Percentiles rank a stretch among this genome's conserved stretches.
Conservation (phyloP, 2,329 filamentous ascomycete species). For the Ramularia endophylla region DNA sequence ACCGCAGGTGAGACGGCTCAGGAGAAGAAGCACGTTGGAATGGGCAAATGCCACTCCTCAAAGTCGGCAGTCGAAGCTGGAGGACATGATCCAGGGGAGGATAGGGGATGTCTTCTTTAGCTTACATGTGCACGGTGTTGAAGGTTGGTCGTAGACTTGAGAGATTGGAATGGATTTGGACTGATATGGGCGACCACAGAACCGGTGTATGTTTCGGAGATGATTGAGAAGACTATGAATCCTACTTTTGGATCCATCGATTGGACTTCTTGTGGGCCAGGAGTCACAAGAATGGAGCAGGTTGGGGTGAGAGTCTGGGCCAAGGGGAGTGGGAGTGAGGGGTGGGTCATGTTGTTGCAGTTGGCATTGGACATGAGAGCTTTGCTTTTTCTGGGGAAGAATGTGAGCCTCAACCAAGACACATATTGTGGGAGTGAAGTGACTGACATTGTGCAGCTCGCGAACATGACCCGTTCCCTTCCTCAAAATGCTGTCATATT, state of each 20-base stretch:
- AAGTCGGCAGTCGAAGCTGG: slow-evolving; percentile 66
- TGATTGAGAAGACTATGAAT: slow-evolving; percentile 71
- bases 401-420: no score
- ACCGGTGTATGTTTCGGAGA: slow-evolving; percentile 87
- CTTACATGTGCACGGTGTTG: slow-evolving; percentile 60
- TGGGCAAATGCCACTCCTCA: slow-evolving; percentile 56
- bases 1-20: slow-evolving; percentile 35
- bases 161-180: background rate
- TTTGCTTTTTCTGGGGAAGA: slow-evolving; percentile 71
- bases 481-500: slow-evolving; percentile 80
- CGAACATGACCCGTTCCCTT: slow-evolving; percentile 63
- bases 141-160: slow-evolving; percentile 27
- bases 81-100: slow-evolving; percentile 62
- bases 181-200: slow-evolving; percentile 40
- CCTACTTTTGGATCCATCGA: slow-evolving; percentile 86
- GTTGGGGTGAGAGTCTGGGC: slow-evolving; percentile 72
- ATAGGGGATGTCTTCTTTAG: slow-evolving; percentile 90
- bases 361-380: slow-evolving; percentile 64
- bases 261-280: slow-evolving; percentile 56
- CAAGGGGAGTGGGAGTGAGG: slow-evolving; percentile 47
- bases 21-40: slow-evolving; percentile 56
- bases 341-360: slow-evolving; percentile 63
- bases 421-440: slow-evolving; percentile 1
- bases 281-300: slow-evolving; percentile 58
- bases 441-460: slow-evolving; percentile 34